Evolutionary conservation across 2,329 filamentous ascomycete genomes (phyloP).

Genomic region (Aureobasidium uvarum): DNA sequence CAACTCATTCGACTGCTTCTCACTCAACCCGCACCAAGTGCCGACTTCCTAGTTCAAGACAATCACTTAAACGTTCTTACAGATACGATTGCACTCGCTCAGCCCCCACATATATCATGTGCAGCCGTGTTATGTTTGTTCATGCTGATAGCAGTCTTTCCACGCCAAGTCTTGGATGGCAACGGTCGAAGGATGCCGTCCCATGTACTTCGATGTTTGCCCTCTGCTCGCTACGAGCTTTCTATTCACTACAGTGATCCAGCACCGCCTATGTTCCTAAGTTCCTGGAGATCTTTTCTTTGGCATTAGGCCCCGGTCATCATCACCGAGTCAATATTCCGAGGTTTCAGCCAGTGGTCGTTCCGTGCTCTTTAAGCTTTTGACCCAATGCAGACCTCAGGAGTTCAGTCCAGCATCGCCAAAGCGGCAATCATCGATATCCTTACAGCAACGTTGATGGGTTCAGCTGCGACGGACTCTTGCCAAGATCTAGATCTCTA

Average conservation of each 20-base stretch:
- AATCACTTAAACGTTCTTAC: constrained; percentile 13
- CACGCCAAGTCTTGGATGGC: background rate
- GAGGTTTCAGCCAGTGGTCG: background rate
- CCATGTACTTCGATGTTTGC: background rate
- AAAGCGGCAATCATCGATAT: constrained; percentile 3
- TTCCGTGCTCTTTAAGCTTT: constrained; percentile 15
- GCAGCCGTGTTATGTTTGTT: background rate
- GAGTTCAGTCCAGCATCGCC: constrained; percentile 8
- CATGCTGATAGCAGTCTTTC: background rate
- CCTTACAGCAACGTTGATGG: background rate
- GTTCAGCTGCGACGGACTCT: background rate
- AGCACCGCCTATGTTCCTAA: background rate
- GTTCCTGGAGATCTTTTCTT: background rate
- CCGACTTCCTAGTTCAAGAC: constrained; percentile 3
- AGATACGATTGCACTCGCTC: constrained; percentile 12
- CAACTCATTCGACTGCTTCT: background rate
- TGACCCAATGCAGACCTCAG: constrained; percentile 18
- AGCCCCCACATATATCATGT: constrained; percentile 10
- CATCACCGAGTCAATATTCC: background rate
- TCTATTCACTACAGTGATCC: background rate
- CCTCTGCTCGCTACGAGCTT: constrained; percentile 14
- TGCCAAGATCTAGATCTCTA: background rate
- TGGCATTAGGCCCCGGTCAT: background rate
- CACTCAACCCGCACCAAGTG: background rate
- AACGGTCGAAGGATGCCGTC: constrained; percentile 12